Conservation (phyloP, 352 stramenopile genomes). For the Phytophthora pini region DNA sequence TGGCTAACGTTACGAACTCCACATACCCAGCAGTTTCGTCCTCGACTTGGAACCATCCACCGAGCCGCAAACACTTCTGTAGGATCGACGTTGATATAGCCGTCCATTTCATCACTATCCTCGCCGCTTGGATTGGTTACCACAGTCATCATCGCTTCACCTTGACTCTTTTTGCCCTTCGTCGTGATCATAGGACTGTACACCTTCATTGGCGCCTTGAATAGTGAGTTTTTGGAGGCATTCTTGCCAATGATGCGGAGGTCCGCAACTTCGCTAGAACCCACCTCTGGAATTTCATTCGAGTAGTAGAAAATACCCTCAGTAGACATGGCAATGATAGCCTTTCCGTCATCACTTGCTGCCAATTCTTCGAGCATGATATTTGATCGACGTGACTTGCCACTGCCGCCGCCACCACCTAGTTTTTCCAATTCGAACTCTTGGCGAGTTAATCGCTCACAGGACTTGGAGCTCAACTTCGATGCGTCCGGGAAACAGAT, state of each 20-base stretch:
- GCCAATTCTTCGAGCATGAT: slow-evolving; percentile 73
- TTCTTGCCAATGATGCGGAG: slow-evolving; percentile 76
- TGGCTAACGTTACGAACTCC: slow-evolving; percentile 76
- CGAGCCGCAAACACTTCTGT: slow-evolving; percentile 69
- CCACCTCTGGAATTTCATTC: slow-evolving; percentile 41
- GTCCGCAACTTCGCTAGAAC: slow-evolving; percentile 24
- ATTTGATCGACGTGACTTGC: slow-evolving; percentile 75
- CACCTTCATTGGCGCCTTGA: slow-evolving; percentile 77
- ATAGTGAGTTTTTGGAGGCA: slow-evolving; percentile 66
- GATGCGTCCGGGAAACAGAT: slow-evolving; percentile 55
- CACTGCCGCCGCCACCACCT: slow-evolving; percentile 54
- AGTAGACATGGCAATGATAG: slow-evolving; percentile 63
- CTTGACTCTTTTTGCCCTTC: slow-evolving; percentile 18
- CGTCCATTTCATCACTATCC: slow-evolving; percentile 55
- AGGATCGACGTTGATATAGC: slow-evolving; percentile 79
- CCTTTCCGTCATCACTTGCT: slow-evolving; percentile 69
- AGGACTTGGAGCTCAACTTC: slow-evolving; percentile 20
- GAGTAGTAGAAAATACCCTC: slow-evolving; percentile 85
- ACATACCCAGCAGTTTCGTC: slow-evolving; percentile 77
- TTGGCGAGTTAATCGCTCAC: slow-evolving; percentile 40
- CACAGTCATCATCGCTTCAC: slow-evolving; percentile 70
- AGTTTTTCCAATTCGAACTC: slow-evolving; percentile 76
- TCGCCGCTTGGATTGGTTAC: slow-evolving; percentile 72
- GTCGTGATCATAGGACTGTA: slow-evolving; percentile 47
- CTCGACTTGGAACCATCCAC: slow-evolving; percentile 73